These are phyloP conservation scores for Litsea cubeba DNA, from an alignment of 164 flowering plant genomes.

Conservation along the genomic window DNA sequence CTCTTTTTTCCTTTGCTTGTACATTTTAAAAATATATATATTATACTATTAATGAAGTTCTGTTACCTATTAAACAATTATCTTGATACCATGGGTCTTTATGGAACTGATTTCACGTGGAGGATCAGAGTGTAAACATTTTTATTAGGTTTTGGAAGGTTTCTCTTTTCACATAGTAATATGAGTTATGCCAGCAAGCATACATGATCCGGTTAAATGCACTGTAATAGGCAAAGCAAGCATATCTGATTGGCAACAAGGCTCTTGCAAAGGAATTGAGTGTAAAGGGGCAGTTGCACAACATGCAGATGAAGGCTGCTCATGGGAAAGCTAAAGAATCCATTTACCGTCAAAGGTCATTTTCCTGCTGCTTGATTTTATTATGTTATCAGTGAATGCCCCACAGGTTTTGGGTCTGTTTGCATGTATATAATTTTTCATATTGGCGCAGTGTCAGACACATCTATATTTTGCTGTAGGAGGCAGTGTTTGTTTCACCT, in stretches of 20 bases:
- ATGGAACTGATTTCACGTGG: no score
- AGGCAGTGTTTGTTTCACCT: not conserved
- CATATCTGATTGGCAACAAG: slow-evolving; percentile 83
- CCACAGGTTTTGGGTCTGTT: not conserved
- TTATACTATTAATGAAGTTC: no score
- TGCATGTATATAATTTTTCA: not conserved
- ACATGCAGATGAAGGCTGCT: slow-evolving; percentile 93
- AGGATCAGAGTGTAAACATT: no score
- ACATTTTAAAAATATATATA: no score
- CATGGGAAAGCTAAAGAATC: slow-evolving; percentile 95
- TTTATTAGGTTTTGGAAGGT: not conserved
- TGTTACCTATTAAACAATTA: no score
- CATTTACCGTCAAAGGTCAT: slow-evolving; percentile 91
- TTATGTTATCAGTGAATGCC: not conserved
- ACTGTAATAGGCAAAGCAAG: slow-evolving; percentile 74
- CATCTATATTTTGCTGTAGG: not conserved
- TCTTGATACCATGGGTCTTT: no score
- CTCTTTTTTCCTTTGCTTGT: no score
- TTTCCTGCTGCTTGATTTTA: not conserved
- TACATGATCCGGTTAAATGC: not conserved
- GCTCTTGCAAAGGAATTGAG: slow-evolving; percentile 93
- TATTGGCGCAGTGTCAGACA: not conserved
- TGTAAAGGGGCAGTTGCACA: slow-evolving; percentile 80
- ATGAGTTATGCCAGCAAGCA: not conserved
- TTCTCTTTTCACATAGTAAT: not conserved